phyloP scores from a whole-genome alignment of 2,329 filamentous ascomycete genomes.

The Ceratocystis destructans region DNA sequence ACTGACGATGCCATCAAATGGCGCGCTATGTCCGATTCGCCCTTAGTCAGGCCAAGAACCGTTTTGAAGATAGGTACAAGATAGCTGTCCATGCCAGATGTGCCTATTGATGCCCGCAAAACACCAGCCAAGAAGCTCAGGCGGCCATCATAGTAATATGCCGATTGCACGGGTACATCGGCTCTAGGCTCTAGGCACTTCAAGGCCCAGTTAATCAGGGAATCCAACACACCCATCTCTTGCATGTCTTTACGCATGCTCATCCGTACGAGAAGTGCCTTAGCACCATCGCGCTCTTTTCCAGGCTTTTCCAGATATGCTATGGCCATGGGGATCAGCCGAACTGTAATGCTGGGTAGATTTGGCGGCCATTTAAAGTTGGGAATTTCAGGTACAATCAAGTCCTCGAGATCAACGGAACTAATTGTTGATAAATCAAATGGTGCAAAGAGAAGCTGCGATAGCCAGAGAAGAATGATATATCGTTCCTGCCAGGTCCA shows the following conservation, averaged over 20 bases:
- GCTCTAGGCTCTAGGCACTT: conserved; percentile 38
- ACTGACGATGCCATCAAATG: conserved; percentile 58
- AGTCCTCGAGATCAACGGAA: conserved; percentile 37
- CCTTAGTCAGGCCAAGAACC: conserved; percentile 45
- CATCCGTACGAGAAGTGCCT: conserved; percentile 63
- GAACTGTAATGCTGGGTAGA: conserved; percentile 55
- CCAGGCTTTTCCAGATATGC: conserved; percentile 60
- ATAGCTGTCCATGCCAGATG: conserved; percentile 57
- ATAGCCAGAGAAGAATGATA: conserved; percentile 74
- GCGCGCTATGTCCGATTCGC: conserved; percentile 35
- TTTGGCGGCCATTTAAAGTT: conserved; percentile 43
- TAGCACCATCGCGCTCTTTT: conserved; percentile 84
- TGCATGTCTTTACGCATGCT: conserved; percentile 85
- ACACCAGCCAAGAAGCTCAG: conserved; percentile 69
- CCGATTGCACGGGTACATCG: conserved; percentile 31
- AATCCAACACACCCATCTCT: conserved; percentile 52
- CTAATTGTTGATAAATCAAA: conserved; percentile 87
- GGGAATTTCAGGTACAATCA: conserved; percentile 30
- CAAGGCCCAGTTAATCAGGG: conserved; percentile 59
- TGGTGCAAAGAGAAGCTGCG: conserved; percentile 67
- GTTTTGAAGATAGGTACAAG: conserved; percentile 52
- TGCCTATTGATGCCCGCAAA: conserved; percentile 53
- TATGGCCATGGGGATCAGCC: conserved; percentile 57
- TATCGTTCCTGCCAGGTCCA: conserved; percentile 84
- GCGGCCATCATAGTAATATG: conserved; percentile 66